These are phyloP conservation scores for Croton laevigatus DNA, from an alignment of 441 rosid genomes.

Conservation along the genomic window DNA sequence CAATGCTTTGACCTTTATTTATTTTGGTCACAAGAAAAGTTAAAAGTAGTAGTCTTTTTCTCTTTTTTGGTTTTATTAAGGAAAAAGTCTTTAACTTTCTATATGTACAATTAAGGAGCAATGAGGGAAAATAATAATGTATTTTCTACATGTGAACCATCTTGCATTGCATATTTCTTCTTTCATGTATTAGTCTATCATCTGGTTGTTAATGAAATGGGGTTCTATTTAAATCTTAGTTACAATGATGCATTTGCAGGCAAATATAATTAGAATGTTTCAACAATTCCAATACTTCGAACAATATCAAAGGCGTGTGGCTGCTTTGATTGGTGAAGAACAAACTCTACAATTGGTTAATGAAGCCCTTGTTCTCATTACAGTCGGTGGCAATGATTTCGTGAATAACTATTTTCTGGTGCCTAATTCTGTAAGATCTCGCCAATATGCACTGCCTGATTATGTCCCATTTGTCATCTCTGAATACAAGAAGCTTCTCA, in stretches of 20 bases:
- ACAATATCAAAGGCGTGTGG: constrained; percentile 32
- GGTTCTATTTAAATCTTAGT: too few relatives aligned
- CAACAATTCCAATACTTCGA: constrained; percentile 34
- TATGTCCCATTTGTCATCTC: constrained; percentile 32
- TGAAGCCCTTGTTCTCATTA: constrained; percentile 32
- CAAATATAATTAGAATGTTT: constrained; percentile 30
- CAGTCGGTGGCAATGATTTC: constrained; percentile 51
- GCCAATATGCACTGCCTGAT: constrained; percentile 31
- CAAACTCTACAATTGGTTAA: constrained; percentile 28
- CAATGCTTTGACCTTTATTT: too few relatives aligned
- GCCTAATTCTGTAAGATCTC: constrained; percentile 40
- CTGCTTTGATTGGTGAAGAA: constrained; percentile 28
- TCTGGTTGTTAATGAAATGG: too few relatives aligned
- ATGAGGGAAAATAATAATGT: too few relatives aligned
- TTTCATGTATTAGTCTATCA: too few relatives aligned
- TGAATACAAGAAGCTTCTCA: constrained; percentile 25
- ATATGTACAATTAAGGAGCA: too few relatives aligned
- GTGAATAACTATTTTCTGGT: constrained; percentile 45
- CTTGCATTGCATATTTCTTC: too few relatives aligned
- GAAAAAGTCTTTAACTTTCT: too few relatives aligned
- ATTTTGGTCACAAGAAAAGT: too few relatives aligned
- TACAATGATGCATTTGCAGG: constrained; percentile 13
- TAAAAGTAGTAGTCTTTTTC: too few relatives aligned
- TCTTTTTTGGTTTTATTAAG: too few relatives aligned
- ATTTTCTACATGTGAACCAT: too few relatives aligned